Percentiles rank a stretch among this genome's conserved stretches.
Evolutionary conservation across 805 yeast species (phyloP).

Genomic region (Pichia thaimueangensis): DNA sequence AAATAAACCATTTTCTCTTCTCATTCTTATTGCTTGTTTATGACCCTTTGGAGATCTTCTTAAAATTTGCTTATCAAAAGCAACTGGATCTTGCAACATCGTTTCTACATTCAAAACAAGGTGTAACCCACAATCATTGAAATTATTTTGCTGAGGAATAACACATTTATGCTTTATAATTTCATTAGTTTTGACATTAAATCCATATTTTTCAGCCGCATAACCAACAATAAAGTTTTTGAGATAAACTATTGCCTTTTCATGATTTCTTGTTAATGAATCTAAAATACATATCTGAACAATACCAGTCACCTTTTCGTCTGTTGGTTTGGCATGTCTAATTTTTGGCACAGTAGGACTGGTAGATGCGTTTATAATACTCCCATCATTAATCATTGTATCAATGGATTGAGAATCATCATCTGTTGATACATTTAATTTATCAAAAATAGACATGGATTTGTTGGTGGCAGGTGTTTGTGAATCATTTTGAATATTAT

Average conservation of each 20-base stretch:
- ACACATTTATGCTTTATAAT: conserved; percentile 32
- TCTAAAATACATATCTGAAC: conserved; percentile 60
- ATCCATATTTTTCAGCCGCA: conserved; percentile 55
- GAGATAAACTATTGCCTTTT: conserved; percentile 45
- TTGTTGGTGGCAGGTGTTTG: too few relatives aligned
- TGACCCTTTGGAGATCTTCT: conserved; percentile 9
- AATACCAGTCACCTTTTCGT: conserved; percentile 16
- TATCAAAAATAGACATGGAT: too few relatives aligned
- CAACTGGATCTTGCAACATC: conserved; percentile 44
- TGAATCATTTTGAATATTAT: too few relatives aligned
- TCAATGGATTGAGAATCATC: background rate
- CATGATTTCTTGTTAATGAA: conserved; percentile 60
- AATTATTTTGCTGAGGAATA: conserved; percentile 82
- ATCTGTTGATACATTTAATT: too few relatives aligned
- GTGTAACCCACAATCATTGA: conserved; percentile 93
- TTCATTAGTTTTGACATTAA: conserved; percentile 39
- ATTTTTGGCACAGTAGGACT: too few relatives aligned
- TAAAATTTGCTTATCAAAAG: conserved; percentile 30
- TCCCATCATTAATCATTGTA: too few relatives aligned
- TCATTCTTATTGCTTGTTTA: conserved; percentile 9
- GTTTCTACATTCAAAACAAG: conserved; percentile 66
- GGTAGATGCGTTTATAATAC: too few relatives aligned
- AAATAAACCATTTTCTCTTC: conserved; percentile 14
- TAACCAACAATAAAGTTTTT: conserved; percentile 57
- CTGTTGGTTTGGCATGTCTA: conserved; percentile 1